phyloP scores from a whole-genome alignment of 2,329 filamentous ascomycete genomes.

The Aureobasidium subglaciale region DNA sequence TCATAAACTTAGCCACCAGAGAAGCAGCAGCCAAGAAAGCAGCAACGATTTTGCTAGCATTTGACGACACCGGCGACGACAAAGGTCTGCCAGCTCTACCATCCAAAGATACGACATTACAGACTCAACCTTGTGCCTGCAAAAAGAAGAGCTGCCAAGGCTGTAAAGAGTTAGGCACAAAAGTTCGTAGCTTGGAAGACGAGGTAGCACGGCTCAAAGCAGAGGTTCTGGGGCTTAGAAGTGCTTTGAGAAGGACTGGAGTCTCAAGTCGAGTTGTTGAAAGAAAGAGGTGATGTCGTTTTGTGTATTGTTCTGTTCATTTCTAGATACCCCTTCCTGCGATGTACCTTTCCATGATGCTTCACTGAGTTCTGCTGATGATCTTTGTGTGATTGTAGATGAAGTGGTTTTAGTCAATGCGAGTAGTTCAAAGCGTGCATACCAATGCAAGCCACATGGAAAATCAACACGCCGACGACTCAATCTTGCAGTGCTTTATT shows the following conservation, averaged over 20 bases:
- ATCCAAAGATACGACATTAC: background rate
- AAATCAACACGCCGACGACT: no score
- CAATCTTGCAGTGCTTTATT: no score
- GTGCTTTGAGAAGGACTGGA: conserved; percentile 8
- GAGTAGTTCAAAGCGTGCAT: no score
- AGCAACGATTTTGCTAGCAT: background rate
- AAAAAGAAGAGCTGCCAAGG: background rate
- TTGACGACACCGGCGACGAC: background rate
- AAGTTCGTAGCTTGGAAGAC: conserved; percentile 10
- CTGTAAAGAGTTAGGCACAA: background rate
- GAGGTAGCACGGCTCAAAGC: conserved; percentile 15
- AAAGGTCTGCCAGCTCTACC: background rate
- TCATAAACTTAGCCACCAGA: background rate
- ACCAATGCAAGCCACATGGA: no score
- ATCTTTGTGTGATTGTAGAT: no score
- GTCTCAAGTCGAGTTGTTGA: background rate
- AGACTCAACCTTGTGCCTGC: background rate
- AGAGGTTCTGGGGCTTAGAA: conserved; percentile 17
- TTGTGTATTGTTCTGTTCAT: background rate
- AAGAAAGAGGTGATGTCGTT: background rate
- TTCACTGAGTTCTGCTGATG: no score
- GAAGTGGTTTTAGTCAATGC: no score
- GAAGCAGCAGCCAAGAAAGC: background rate
- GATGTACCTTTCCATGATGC: no score
- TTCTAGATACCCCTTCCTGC: conserved; percentile 9